Percentiles rank a stretch among this genome's conserved stretches.
phyloP scores from a whole-genome alignment of 2,329 filamentous ascomycete genomes.

The Phyllosticta citribraziliensis region DNA sequence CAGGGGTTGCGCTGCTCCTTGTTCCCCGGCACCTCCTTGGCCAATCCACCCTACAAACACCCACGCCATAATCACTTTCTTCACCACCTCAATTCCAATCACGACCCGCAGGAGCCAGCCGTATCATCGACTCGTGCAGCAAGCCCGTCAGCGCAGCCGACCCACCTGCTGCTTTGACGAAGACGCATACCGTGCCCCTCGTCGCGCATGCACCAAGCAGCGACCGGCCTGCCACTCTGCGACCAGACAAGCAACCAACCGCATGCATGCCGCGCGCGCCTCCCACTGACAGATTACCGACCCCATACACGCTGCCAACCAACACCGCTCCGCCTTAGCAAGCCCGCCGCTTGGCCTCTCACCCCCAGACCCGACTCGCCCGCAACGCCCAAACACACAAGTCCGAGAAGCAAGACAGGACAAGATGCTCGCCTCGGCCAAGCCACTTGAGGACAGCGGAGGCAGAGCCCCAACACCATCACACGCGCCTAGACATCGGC shows the following conservation, averaged over 20 bases:
- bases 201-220: background rate
- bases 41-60: background rate
- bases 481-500: background rate
- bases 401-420: background rate
- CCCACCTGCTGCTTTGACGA: background rate
- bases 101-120: background rate
- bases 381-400: background rate
- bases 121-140: background rate
- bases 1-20: background rate
- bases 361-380: background rate
- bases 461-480: background rate
- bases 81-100: background rate
- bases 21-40: background rate
- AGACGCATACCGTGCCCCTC: background rate
- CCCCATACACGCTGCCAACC: background rate
- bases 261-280: background rate
- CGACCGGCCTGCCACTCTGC: background rate
- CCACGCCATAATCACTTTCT: background rate
- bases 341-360: background rate
- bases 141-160: background rate
- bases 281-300: background rate
- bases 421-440: background rate
- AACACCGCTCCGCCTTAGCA: background rate
- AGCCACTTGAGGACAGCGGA: background rate
- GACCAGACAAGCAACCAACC: background rate